phyloP scores from a whole-genome alignment of 2,329 filamentous ascomycete species.

The Magnaporthiopsis incrustans region DNA sequence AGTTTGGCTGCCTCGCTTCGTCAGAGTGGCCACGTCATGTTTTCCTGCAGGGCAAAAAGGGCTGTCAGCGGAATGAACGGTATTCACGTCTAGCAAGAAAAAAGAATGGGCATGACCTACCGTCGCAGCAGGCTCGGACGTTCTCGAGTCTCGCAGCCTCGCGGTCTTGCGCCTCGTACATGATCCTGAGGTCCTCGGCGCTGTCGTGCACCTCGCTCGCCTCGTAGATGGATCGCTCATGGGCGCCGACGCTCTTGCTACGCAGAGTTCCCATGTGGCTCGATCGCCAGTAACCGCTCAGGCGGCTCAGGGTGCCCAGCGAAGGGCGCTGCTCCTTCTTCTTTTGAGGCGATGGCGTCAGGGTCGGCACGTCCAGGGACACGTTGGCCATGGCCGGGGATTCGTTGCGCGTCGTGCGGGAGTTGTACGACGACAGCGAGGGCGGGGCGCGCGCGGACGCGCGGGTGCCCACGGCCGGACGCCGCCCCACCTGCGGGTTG shows the following conservation, averaged over 20 bases:
- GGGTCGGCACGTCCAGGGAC: constrained; percentile 46
- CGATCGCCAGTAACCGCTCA: constrained; percentile 53
- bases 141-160: constrained; percentile 82
- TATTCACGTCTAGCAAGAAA: background rate
- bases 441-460: constrained; percentile 39
- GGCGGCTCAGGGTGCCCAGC: constrained; percentile 43
- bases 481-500: constrained; percentile 51
- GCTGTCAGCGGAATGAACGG: constrained; percentile 14
- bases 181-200: constrained; percentile 72
- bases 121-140: constrained; percentile 94
- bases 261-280: constrained; percentile 42
- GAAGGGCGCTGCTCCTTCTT: constrained; percentile 22
- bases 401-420: constrained; percentile 58
- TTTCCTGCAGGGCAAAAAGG: constrained; percentile 43
- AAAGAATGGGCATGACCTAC: constrained; percentile 44
- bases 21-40: constrained; percentile 61
- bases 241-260: constrained; percentile 37
- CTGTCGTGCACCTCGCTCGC: constrained; percentile 61
- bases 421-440: constrained; percentile 76
- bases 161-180: constrained; percentile 70
- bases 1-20: constrained; percentile 36
- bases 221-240: constrained; percentile 33
- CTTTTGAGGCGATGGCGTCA: constrained; percentile 40
- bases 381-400: constrained; percentile 44
- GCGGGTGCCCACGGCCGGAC: constrained; percentile 9